Base-by-base conservation (phyloP, 768 basidiomycete species). In the Lactarius psammicola region DNA sequence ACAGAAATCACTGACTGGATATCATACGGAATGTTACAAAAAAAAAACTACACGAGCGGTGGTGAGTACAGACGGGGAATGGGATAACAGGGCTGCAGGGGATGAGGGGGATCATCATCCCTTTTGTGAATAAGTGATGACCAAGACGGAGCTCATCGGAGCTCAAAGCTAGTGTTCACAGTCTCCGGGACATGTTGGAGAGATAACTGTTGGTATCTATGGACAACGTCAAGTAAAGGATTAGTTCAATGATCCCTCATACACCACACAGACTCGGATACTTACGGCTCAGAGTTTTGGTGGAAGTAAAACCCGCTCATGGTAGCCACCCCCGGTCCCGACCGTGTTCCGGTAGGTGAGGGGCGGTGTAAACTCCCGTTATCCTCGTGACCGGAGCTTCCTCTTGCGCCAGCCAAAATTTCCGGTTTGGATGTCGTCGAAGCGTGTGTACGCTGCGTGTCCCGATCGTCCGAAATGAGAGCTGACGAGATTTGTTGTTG, bases 301-400 rank as follows among this genome's bases (percentile, higher is more conserved):
- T 95, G 93, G 78, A 92, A 95, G 77, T 95, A 96, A 78, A 92
- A 95, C 42, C 94, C 92, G 69, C 84, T 89, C 90, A 93, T 92
- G 31, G 86, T 86, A 5, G 90, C 91, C 57, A 84, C 80, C 34
- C 72, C 74, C 8, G 85, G 80, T 6, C 81, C 78, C 55, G 79
- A 68, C 54, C 83, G 81, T 42, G 80, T 78, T n/a, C 81, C 71
- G 4, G 84, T 82, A 18, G 83, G 76, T 18, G 83, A 81, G 26
- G 84, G 80, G 56, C 78, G 71, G 58, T 65, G 60, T 53, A 69
- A 60, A 34, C 60, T 71, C 55, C 62, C 53, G 26, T 72, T 82
- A 78, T 72, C 84, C 68, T 68, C 77, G 54, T 30, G 64, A 30
- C 18, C 76, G 69, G 64, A 69, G 61, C 36, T 71, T 67, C 42